These are phyloP conservation scores for Ricinus communis DNA, from an alignment of 345 rosid species.

Conservation along the genomic window DNA sequence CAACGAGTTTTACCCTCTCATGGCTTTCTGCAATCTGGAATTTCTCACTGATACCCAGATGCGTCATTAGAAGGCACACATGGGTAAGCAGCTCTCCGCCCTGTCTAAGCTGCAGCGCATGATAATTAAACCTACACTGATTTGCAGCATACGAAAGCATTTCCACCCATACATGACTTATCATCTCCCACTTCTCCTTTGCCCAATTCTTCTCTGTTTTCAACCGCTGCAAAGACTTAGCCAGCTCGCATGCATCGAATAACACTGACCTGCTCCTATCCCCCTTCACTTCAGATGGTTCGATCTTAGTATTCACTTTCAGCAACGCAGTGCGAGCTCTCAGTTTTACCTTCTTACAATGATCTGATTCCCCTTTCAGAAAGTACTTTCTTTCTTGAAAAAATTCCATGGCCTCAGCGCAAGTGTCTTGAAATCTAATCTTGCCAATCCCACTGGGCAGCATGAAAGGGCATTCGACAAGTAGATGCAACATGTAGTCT, in stretches of 20 bases:
- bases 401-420: conserved; percentile 22
- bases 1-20: neutral
- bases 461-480: conserved; percentile 30
- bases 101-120: neutral
- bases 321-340: neutral
- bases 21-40: neutral
- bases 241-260: neutral
- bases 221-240: neutral
- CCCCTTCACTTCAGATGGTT: neutral
- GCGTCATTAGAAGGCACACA: conserved; percentile 1
- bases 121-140: neutral
- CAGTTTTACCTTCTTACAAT: neutral
- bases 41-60: neutral
- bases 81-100: conserved; percentile 1
- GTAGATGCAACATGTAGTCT: conserved; percentile 45
- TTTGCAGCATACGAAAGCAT: conserved; percentile 11
- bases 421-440: conserved; percentile 32
- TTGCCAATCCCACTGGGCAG: conserved; percentile 32
- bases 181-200: conserved; percentile 7
- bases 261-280: neutral
- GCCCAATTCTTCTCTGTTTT: neutral
- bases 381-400: conserved; percentile 2
- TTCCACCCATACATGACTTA: conserved; percentile 1
- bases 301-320: neutral
- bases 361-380: neutral